These are phyloP conservation scores for Cardamine occulta DNA, from an alignment of 345 rosid species.

Conservation along the genomic window DNA sequence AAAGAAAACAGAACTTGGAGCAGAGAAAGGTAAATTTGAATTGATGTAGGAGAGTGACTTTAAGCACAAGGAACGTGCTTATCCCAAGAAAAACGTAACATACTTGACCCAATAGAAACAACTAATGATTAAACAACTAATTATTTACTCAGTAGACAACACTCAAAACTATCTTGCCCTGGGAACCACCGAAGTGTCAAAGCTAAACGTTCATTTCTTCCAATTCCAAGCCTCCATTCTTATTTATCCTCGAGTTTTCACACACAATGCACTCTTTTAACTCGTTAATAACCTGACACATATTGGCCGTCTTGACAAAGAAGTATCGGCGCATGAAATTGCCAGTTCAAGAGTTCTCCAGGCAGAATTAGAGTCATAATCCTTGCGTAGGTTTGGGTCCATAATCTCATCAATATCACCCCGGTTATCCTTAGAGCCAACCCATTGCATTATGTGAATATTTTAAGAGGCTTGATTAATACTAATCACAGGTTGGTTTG, in stretches of 20 bases:
- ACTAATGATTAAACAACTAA: too few relatives aligned
- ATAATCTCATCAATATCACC: constrained; percentile 6
- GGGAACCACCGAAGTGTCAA: not conserved
- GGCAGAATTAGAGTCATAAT: not conserved
- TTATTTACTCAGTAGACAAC: not conserved
- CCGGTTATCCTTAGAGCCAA: not conserved
- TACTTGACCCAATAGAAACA: too few relatives aligned
- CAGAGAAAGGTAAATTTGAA: too few relatives aligned
- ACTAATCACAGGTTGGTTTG: constrained; percentile 7
- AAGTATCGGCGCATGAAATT: not conserved
- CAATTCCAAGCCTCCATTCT: not conserved
- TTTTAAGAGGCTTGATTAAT: not conserved
- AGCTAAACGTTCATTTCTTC: not conserved
- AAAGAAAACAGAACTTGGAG: too few relatives aligned
- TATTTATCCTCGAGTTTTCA: not conserved
- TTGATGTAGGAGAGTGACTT: too few relatives aligned
- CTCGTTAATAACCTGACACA: not conserved
- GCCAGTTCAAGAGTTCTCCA: constrained; percentile 33
- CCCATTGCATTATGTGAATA: constrained; percentile 1
- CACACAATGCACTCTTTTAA: constrained; percentile 12
- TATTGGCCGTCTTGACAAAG: constrained; percentile 12
- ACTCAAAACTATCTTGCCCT: not conserved
- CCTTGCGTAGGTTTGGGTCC: not conserved
- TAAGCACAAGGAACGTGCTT: too few relatives aligned
- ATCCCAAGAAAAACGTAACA: too few relatives aligned